Evolutionary conservation across 164 flowering plant species (phyloP).

Genomic region (Pachysandra terminalis): DNA sequence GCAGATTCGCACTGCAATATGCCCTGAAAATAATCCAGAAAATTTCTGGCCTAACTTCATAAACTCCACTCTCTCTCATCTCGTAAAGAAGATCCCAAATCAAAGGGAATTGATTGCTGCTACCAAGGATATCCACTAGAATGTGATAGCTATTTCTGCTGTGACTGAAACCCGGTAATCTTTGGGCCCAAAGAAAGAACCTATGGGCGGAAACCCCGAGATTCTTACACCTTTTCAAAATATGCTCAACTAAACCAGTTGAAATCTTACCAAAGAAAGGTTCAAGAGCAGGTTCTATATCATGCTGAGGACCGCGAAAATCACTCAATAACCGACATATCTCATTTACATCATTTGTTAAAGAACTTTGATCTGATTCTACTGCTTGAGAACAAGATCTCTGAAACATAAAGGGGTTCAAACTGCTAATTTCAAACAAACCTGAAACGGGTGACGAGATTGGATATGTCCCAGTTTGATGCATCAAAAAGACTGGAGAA

Average conservation of each 20-base stretch:
- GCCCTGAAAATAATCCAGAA: slow-evolving; percentile 70
- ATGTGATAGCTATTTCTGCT: slow-evolving; percentile 50
- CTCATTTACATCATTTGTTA: slow-evolving; percentile 38
- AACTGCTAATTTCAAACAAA: neutral
- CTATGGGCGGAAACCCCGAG: slow-evolving; percentile 76
- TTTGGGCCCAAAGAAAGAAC: slow-evolving; percentile 74
- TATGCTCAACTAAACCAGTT: slow-evolving; percentile 58
- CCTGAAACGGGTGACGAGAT: neutral
- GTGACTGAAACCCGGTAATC: slow-evolving; percentile 47
- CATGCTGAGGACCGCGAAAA: slow-evolving; percentile 69
- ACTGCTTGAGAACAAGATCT: slow-evolving; percentile 2
- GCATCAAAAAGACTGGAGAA: neutral
- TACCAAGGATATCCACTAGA: slow-evolving; percentile 61
- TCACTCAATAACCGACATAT: slow-evolving; percentile 79
- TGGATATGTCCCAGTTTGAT: neutral
- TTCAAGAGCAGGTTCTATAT: slow-evolving; percentile 59
- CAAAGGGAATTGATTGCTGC: slow-evolving; percentile 69
- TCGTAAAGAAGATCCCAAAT: slow-evolving; percentile 79
- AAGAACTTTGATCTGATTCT: neutral
- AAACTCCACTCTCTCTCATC: slow-evolving; percentile 35
- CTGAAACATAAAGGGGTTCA: neutral
- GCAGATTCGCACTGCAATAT: slow-evolving; percentile 69
- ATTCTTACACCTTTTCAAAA: slow-evolving; percentile 71
- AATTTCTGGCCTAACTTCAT: slow-evolving; percentile 36
- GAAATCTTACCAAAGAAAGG: slow-evolving; percentile 39